phyloP scores from a whole-genome alignment of 1,284 basidiomycete genomes.

The Coniferiporia sulphurascens region DNA sequence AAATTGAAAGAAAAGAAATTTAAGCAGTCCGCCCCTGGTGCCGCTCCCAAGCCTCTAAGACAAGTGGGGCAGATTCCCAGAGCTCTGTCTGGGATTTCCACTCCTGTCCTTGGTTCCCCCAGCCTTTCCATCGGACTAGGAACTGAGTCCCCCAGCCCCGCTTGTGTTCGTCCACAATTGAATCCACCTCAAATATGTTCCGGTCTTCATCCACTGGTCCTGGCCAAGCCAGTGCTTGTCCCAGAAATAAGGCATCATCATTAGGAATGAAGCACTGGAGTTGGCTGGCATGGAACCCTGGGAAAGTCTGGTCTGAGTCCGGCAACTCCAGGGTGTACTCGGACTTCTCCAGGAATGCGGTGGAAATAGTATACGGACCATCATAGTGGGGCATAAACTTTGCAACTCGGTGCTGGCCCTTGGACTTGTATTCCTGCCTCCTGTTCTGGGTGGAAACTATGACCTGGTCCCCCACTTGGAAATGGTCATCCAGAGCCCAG shows the following conservation, averaged over 20 bases:
- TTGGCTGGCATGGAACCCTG: constrained; percentile 24
- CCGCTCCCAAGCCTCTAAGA: constrained; percentile 17
- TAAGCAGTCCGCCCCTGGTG: neutral
- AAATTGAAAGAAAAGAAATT: too few relatives aligned
- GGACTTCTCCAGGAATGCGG: constrained; percentile 21
- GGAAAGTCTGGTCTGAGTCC: constrained; percentile 17
- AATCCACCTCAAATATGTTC: constrained; percentile 6
- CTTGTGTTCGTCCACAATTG: constrained; percentile 2
- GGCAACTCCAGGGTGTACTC: constrained; percentile 23
- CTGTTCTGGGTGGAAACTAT: constrained; percentile 20
- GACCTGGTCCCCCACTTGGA: constrained; percentile 20
- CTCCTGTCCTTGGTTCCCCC: constrained; percentile 19
- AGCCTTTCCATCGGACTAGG: constrained; percentile 14
- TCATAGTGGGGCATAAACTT: constrained; percentile 29
- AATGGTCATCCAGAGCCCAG: constrained; percentile 1
- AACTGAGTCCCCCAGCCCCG: constrained; percentile 6
- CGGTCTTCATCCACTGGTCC: neutral
- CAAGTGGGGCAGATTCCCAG: constrained; percentile 22
- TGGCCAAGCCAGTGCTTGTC: too few relatives aligned
- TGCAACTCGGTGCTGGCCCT: constrained; percentile 20
- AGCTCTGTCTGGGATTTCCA: constrained; percentile 22
- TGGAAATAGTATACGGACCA: constrained; percentile 21
- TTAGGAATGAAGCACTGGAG: constrained; percentile 11
- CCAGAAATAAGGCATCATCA: neutral
- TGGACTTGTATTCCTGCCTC: constrained; percentile 15